Base-by-base conservation (phyloP, 2,329 filamentous ascomycete genomes). In the Trichoderma gracile region DNA sequence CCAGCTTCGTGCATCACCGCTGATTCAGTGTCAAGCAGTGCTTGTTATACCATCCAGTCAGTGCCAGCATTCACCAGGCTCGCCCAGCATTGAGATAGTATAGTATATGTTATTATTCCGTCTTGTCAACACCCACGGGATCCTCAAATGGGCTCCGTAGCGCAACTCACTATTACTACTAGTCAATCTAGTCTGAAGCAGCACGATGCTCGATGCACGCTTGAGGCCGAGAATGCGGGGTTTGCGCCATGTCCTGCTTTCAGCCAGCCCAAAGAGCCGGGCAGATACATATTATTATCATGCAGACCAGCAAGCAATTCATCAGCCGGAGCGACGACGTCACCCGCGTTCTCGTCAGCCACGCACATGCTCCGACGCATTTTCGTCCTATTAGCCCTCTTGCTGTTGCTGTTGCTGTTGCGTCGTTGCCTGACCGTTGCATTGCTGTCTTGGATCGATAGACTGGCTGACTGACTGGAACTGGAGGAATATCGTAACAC, bases 301-400 rank as follows among this genome's bases (percentile, higher is more conserved):
- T 33, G 30, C 55, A 58, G n/a, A 43, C 27, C 42, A 17, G 19
- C 49, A 33, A 33, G 38, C 23, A 53, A 42, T 64, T 54, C 63
- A 14, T 47, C 63, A 64, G 55, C 63, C 63, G 63, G 59, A 49
- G 45, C 63, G 63, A 58, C 63, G 63, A 58, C 63, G 63, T 59
- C 63, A 64, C 63, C 53, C 59, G 49, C 21, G 33, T 52, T 43
- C 30, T 42, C 57, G 46, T 54, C 40, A 62, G 59, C 59, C 59
- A 54, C 59, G 40, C 49, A 62, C 46, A 45, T 23, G 59, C 59
- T 54, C 47, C 59, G 49, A 49, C 25, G 49, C 49, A 54, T 62
- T 62, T 62, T 62, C 59, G 59, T 54, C 25, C 9, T 50, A 23
- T 38, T 27, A 27, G 25, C 25, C 47, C 33, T 27, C 5, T 33